phyloP scores from a whole-genome alignment of 768 basidiomycete genomes.

The Phanerochaete carnosa region DNA sequence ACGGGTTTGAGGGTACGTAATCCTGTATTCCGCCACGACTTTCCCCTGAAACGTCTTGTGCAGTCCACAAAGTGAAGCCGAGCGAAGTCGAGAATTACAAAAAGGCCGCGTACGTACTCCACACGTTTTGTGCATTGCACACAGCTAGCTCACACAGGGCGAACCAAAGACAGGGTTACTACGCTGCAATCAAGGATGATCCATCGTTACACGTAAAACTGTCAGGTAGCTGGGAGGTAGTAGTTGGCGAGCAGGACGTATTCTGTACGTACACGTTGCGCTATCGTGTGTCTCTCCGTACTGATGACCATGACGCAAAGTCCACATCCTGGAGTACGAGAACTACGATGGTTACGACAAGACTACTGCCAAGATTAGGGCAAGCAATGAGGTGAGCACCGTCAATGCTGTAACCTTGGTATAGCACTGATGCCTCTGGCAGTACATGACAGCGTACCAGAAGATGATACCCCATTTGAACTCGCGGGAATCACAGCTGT shows the following conservation, averaged over 20 bases:
- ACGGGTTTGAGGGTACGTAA: slow-evolving; percentile 81
- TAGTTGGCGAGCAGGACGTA: slow-evolving; percentile 87
- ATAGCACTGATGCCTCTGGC: slow-evolving; percentile 6
- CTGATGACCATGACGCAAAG: slow-evolving; percentile 22
- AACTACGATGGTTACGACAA: slow-evolving; percentile 89
- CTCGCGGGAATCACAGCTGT: slow-evolving; percentile 73
- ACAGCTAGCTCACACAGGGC: not conserved
- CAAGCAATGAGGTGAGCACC: slow-evolving; percentile 55
- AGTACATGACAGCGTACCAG: slow-evolving; percentile 69
- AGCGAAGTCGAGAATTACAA: slow-evolving; percentile 81
- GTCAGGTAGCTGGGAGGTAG: slow-evolving; percentile 90
- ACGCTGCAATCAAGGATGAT: slow-evolving; percentile 74
- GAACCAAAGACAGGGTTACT: slow-evolving; percentile 70
- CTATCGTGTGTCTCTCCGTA: not conserved
- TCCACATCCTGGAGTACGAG: slow-evolving; percentile 89
- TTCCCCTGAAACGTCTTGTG: slow-evolving; percentile 5
- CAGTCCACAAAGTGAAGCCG: slow-evolving; percentile 87
- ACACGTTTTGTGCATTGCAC: not conserved
- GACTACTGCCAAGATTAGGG: slow-evolving; percentile 55
- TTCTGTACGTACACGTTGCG: slow-evolving; percentile 50
- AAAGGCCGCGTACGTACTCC: slow-evolving; percentile 68
- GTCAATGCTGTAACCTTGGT: not conserved
- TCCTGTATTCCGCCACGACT: not conserved
- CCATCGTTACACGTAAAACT: slow-evolving; percentile 77
- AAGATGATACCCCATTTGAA: slow-evolving; percentile 74